Conservation (phyloP, 805 yeast species). For the Saturnispora bothae region DNA sequence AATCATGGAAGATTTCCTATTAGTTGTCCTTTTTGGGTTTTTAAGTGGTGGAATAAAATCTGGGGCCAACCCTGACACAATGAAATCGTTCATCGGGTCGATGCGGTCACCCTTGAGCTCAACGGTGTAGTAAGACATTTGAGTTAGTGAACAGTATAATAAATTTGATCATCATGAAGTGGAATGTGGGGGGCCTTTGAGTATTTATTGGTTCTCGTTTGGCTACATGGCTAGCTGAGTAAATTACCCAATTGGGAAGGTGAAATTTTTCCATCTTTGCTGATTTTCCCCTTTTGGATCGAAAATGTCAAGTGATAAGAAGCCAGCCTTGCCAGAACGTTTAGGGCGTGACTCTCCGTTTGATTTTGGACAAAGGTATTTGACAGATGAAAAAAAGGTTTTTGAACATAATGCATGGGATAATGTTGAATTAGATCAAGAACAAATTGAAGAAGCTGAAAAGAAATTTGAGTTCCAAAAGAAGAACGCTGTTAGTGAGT, state of each 20-base stretch:
- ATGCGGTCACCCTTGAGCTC: constrained; percentile 19
- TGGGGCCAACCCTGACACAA: neutral
- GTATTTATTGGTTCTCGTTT: no score
- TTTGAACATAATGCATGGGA: constrained; percentile 96
- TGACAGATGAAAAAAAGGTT: constrained; percentile 66
- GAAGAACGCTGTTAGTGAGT: constrained; percentile 77
- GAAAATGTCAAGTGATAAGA: constrained; percentile 11
- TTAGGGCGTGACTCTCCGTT: constrained; percentile 84
- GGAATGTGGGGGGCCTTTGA: neutral
- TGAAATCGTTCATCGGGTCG: constrained; percentile 17
- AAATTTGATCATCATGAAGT: neutral
- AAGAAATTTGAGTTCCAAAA: constrained; percentile 64
- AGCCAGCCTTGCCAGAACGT: constrained; percentile 44
- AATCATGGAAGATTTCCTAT: neutral
- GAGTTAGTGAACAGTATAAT: neutral
- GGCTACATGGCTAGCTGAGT: constrained; percentile 7
- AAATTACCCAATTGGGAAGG: constrained; percentile 7
- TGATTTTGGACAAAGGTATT: constrained; percentile 77
- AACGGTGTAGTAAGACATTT: constrained; percentile 12
- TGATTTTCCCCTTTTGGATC: neutral
- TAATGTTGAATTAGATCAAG: constrained; percentile 95
- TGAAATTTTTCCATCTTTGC: constrained; percentile 1
- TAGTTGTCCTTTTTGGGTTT: neutral
- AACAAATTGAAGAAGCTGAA: constrained; percentile 44
- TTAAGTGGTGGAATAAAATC: constrained; percentile 1